Evolutionary conservation across 495 filamentous ascomycete species (phyloP).

Genomic region (Xylaria longipes): DNA sequence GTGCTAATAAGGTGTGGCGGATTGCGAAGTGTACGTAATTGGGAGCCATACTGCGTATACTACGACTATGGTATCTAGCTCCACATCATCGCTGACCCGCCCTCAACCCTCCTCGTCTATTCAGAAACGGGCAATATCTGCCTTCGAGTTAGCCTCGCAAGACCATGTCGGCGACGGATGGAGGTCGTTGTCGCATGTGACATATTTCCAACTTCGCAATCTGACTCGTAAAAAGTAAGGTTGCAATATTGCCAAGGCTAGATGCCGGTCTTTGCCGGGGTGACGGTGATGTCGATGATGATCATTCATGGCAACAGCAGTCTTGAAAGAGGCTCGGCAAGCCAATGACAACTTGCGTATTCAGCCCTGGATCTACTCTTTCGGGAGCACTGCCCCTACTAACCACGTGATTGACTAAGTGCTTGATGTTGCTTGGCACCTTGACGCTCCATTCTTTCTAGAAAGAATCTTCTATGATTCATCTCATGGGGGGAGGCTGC

Average conservation of each 20-base stretch:
- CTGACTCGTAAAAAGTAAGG: not conserved
- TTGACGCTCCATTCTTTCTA: conserved; percentile 15
- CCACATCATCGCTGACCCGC: not conserved
- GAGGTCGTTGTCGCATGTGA: conserved; percentile 19
- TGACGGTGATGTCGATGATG: conserved; percentile 10
- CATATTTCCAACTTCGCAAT: conserved; percentile 4
- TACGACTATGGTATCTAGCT: no score
- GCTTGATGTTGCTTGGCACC: conserved; percentile 17
- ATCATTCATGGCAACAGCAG: conserved; percentile 1
- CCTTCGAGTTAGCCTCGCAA: conserved; percentile 1
- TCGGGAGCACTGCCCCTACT: conserved; percentile 23
- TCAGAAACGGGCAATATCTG: not conserved
- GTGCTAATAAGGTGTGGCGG: conserved; percentile 21
- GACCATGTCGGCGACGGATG: not conserved
- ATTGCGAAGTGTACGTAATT: not conserved
- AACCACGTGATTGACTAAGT: conserved; percentile 27
- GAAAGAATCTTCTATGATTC: not conserved
- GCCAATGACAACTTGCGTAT: conserved; percentile 17
- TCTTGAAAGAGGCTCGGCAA: not conserved
- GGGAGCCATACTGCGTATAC: not conserved
- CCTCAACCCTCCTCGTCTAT: not conserved
- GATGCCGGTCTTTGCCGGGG: not conserved
- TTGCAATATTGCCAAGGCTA: conserved; percentile 19
- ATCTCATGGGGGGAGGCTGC: not conserved
- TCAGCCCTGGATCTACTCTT: conserved; percentile 24